Evolutionary conservation across 306 rosid species (phyloP), one percentile per base, ranked within the genome.

Genomic region (Rosa persica): DNA sequence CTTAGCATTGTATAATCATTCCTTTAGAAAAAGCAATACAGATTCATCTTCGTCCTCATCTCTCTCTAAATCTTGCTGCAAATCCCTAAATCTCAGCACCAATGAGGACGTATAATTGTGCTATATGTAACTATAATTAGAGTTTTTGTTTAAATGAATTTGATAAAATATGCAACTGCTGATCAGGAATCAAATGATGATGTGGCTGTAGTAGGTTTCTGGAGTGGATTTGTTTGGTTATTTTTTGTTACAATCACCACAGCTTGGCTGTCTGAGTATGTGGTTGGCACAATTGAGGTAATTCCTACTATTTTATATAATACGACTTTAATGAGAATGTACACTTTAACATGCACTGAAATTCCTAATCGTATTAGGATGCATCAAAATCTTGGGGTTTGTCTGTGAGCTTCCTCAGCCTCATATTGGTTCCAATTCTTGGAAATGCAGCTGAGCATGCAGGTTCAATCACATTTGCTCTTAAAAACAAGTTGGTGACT

Each of bases 381-480:
- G 97, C 98, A 74, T 89, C 98, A 40, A 86, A 87, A 27, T 81
- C 98, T 15, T 95, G 97, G 96, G 93, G 96, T 61, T 81, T 95
- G 57, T 90, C 98, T 1, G 90, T 95, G 4, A 85, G 96, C 84
- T 92, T 95, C 78, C 82, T 92, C 72, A 89, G 98, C 86, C 89
- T 92, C 73, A 95, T 92, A 72, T 83, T 95, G 85, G 86, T 95
- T 5, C 98, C 98, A 55, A 89, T 92, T 52, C 93, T 92, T 69
- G 98, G 98, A 78, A 95, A 95, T 75, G 98, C 98, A 83, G 93
- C 98, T 23, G 97, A 92, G 70, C 98, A 95, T 71, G 98, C 97
- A 1, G 98, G 97, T 61, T 96, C 98, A 20, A 77, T 92, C 82
- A 95, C 89, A 38, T 95, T 91, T 86, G 98, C 98, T 84, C 85